These are phyloP conservation scores for Naumovozyma castellii DNA, from an alignment of 805 yeast species.

Conservation along the genomic window DNA sequence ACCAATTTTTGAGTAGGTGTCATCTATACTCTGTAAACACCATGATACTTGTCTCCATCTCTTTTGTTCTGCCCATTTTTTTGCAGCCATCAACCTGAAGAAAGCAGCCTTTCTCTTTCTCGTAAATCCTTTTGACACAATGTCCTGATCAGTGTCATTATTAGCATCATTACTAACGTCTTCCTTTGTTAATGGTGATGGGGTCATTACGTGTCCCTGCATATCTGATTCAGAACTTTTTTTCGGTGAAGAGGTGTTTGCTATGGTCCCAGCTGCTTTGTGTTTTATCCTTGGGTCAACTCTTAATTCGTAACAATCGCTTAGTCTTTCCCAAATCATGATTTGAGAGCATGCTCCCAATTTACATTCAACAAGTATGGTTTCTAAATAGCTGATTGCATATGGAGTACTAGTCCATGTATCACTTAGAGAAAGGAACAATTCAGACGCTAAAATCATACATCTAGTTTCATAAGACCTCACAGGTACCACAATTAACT, in stretches of 20 bases:
- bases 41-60: constrained; percentile 27
- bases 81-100: constrained; percentile 67
- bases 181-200: neutral
- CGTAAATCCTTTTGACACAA: constrained; percentile 43
- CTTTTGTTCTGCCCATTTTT: constrained; percentile 48
- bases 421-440: constrained; percentile 40
- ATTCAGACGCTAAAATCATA: constrained; percentile 56
- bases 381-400: constrained; percentile 37
- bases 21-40: constrained; percentile 25
- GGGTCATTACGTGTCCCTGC: too few species aligned
- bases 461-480: constrained; percentile 61
- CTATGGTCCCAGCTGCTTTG: constrained; percentile 16
- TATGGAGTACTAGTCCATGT: constrained; percentile 36
- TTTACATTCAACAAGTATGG: constrained; percentile 38
- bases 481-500: constrained; percentile 9
- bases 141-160: constrained; percentile 11
- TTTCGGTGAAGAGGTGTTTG: neutral
- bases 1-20: constrained; percentile 21
- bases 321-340: constrained; percentile 43
- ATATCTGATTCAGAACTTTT: too few species aligned
- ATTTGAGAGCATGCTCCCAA: constrained; percentile 41
- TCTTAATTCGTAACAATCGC: constrained; percentile 42
- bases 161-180: neutral
- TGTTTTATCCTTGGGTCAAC: constrained; percentile 31
- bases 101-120: constrained; percentile 65